Conservation (phyloP, 805 yeast species). For the Metschnikowia cerradonensis region DNA sequence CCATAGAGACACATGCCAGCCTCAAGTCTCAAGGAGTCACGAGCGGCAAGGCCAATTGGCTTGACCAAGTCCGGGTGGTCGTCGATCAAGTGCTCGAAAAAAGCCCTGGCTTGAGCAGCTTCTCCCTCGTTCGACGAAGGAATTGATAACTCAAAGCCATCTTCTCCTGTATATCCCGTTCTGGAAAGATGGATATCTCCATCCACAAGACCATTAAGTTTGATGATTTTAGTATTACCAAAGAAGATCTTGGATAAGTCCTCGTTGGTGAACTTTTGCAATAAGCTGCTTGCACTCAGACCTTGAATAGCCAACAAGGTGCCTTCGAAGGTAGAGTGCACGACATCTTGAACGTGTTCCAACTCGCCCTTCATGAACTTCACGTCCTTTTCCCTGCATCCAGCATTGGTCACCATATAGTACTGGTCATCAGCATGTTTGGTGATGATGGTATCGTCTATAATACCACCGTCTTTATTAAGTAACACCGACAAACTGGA, state of each 20-base stretch:
- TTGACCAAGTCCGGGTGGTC: constrained; percentile 53
- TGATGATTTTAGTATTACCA: constrained; percentile 60
- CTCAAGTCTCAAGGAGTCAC: constrained; percentile 91
- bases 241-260: constrained; percentile 64
- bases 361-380: constrained; percentile 57
- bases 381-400: constrained; percentile 80
- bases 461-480: constrained; percentile 71
- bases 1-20: constrained; percentile 99
- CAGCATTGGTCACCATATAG: constrained; percentile 94
- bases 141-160: constrained; percentile 90
- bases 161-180: constrained; percentile 98
- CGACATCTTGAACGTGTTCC: constrained; percentile 32
- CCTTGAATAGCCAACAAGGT: constrained; percentile 91
- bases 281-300: constrained; percentile 68
- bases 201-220: constrained; percentile 38
- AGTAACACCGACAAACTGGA: constrained; percentile 77
- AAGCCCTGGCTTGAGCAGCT: constrained; percentile 45
- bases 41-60: constrained; percentile 96
- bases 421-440: constrained; percentile 72
- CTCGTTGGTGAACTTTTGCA: constrained; percentile 59
- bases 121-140: constrained; percentile 44
- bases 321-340: constrained; percentile 53
- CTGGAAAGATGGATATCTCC: constrained; percentile 74
- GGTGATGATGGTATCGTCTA: constrained; percentile 90
- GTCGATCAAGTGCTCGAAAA: constrained; percentile 57